Base-by-base conservation (phyloP, 345 rosid species). In the Trapa bicornis region DNA sequence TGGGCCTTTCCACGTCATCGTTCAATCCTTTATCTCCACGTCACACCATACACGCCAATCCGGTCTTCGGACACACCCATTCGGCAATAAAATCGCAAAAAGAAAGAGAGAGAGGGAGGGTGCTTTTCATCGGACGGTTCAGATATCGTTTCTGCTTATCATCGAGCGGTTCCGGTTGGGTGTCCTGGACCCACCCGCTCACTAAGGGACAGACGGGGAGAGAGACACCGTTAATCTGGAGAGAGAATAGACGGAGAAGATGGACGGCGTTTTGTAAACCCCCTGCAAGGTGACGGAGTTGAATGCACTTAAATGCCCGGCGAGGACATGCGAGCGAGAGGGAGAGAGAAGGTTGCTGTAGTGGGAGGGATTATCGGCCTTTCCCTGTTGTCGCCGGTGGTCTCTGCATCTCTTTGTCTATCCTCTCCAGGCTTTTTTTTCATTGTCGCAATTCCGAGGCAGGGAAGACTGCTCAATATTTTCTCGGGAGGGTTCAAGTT, bases 121-220 rank as follows among this genome's bases (percentile, higher is more conserved):
- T 4, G 39, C 6, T 47, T n/a, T 6, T 6, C 14, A 81, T 77
- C 82, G 37, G 68, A 83, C 85, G 84, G 80, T 35, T 66, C 37
- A 35, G 3, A 47, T 58, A 45, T 57, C 47, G 4, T 64, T 68
- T 62, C 43, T 42, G 32, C 67, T 68, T 41, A 22, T 53, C 3
- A 87, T 91, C 89, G 70, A 71, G 76, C 87, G 91, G 89, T 65
- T 65, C 71, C 39, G 8, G 54, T 65, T 35, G 45, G 70, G 37
- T 54, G 65, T 86, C 87, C 96, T 72, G 76, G 94, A 87, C 72
- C 57, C 86, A 87, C 89, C 94, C 64, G 37, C 37, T 61, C 17
- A 7, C 11, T 33, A 41, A 6, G 29, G 29, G 11, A n/a, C 43
- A 41, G 43, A 41, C 2, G 8, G 60, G 9, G 35, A 54, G 60